Evolutionary conservation across 2,329 filamentous ascomycete species (phyloP).

Genomic region (Phialemoniopsis sp.): DNA sequence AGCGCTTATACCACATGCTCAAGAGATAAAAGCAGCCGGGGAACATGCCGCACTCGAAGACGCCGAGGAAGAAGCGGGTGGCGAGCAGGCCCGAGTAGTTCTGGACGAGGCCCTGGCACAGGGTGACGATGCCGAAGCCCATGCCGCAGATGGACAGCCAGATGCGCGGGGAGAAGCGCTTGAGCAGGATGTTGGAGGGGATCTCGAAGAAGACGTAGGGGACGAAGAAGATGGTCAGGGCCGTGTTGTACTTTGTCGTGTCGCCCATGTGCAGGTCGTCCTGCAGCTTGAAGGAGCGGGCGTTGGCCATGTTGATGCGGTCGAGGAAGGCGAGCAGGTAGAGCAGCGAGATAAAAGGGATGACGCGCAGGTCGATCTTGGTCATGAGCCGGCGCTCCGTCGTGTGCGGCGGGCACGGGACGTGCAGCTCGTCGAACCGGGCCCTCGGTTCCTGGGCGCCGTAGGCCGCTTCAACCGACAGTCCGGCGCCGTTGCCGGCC

Average conservation of each 20-base stretch:
- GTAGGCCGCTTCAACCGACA: no score
- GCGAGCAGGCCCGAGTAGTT: slow-evolving; percentile 75
- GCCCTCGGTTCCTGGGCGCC: not conserved
- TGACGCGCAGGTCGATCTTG: slow-evolving; percentile 67
- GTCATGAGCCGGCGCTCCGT: slow-evolving; percentile 62
- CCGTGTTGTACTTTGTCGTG: slow-evolving; percentile 60
- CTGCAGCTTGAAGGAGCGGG: slow-evolving; percentile 59
- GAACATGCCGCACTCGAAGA: slow-evolving; percentile 74
- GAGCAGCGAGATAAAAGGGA: slow-evolving; percentile 70
- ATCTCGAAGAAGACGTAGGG: slow-evolving; percentile 73
- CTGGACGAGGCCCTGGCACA: slow-evolving; percentile 71
- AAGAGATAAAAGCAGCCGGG: slow-evolving; percentile 72
- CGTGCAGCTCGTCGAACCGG: slow-evolving; percentile 23
- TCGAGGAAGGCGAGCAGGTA: slow-evolving; percentile 69
- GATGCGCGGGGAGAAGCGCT: slow-evolving; percentile 59
- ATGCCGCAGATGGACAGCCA: slow-evolving; percentile 85
- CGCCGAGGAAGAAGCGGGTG: slow-evolving; percentile 80
- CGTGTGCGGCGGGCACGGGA: slow-evolving; percentile 46
- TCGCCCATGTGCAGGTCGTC: slow-evolving; percentile 56
- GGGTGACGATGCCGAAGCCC: slow-evolving; percentile 70
- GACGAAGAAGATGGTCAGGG: slow-evolving; percentile 77
- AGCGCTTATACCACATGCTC: slow-evolving; percentile 85
- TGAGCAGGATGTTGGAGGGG: slow-evolving; percentile 68
- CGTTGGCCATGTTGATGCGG: slow-evolving; percentile 78
- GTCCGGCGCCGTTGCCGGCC: no score